Percentiles rank a stretch among this genome's conserved stretches.
These are phyloP conservation scores for Rhizopus microsporus DNA, from an alignment of 371 early-diverging fungal species.

Conservation along the genomic window DNA sequence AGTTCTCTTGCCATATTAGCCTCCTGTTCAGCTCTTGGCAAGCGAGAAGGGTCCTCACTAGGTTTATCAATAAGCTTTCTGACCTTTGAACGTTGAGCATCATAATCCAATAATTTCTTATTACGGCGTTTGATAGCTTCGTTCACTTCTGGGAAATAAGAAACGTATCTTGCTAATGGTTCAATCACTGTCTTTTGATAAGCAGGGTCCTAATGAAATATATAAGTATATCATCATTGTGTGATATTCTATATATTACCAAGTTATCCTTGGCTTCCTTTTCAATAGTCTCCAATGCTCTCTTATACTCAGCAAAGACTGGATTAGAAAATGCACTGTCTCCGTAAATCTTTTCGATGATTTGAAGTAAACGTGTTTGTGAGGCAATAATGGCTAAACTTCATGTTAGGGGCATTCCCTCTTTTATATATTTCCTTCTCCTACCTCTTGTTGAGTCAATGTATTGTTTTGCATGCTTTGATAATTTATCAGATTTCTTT, in stretches of 20 bases:
- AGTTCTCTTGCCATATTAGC: slow-evolving; percentile 71
- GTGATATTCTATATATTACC: slow-evolving; percentile 36
- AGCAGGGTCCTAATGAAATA: slow-evolving; percentile 63
- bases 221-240: background rate
- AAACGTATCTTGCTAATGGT: slow-evolving; percentile 82
- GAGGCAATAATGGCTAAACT: slow-evolving; percentile 76
- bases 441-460: slow-evolving; percentile 82
- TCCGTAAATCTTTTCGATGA: slow-evolving; percentile 74
- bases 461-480: slow-evolving; percentile 94
- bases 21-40: slow-evolving; percentile 82
- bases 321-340: slow-evolving; percentile 47
- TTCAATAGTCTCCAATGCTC: slow-evolving; percentile 77
- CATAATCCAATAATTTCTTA: slow-evolving; percentile 90
- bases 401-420: background rate
- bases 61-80: slow-evolving; percentile 82
- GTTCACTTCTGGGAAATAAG: slow-evolving; percentile 91
- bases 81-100: slow-evolving; percentile 71
- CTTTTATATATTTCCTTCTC: background rate
- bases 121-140: slow-evolving; percentile 87
- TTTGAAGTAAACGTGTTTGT: slow-evolving; percentile 82
- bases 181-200: slow-evolving; percentile 86
- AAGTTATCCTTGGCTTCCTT: slow-evolving; percentile 76
- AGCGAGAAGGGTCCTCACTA: slow-evolving; percentile 70
- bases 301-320: slow-evolving; percentile 67
- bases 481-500: slow-evolving; percentile 79